Evolutionary conservation across 2,329 filamentous ascomycete genomes (phyloP).

Genomic region (Aureobasidium namibiae): DNA sequence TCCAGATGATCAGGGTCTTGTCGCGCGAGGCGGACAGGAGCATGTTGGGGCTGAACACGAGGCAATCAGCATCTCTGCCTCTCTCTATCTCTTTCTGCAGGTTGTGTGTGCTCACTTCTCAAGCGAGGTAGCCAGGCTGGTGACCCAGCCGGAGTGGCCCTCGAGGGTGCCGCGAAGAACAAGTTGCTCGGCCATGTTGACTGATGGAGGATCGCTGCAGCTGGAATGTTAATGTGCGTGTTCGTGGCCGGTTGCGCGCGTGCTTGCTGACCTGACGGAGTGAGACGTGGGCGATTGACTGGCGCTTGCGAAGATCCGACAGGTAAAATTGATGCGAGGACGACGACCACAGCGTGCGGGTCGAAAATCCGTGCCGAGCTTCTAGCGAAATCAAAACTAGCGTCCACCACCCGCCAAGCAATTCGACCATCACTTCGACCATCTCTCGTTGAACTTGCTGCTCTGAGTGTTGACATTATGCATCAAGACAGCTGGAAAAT

Average conservation of each 20-base stretch:
- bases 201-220: constrained; percentile 10
- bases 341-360: background rate
- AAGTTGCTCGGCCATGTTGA: constrained; percentile 32
- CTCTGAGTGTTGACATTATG: too few species aligned
- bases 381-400: background rate
- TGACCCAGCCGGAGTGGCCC: constrained; percentile 99
- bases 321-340: background rate
- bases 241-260: background rate
- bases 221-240: background rate
- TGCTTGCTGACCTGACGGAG: constrained; percentile 11
- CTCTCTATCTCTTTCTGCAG: constrained; percentile 15
- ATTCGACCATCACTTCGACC: background rate
- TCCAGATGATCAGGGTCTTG: constrained; percentile 99
- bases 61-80: constrained; percentile 23
- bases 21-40: constrained; percentile 95
- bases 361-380: background rate
- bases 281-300: constrained; percentile 13
- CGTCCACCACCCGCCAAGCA: background rate
- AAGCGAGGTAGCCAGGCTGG: constrained; percentile 93
- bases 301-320: constrained; percentile 1
- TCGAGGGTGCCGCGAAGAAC: constrained; percentile 37
- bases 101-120: constrained; percentile 68
- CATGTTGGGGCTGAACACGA: constrained; percentile 78
- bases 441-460: background rate
- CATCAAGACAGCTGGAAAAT: too few species aligned